Conservation (phyloP, 345 rosid genomes). For the Salix brachista region DNA sequence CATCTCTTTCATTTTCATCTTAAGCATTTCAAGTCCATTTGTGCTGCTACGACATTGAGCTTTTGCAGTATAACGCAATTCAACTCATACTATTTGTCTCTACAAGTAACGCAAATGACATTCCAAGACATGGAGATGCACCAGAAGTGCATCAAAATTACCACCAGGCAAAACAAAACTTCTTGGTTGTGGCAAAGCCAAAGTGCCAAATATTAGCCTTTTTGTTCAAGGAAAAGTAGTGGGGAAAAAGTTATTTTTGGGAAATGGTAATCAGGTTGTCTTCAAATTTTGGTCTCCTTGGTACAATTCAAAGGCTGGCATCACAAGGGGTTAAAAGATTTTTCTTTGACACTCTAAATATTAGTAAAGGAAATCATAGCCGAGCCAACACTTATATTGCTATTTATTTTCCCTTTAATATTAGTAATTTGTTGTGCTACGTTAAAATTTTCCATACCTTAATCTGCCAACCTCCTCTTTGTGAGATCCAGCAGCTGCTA, state of each 20-base stretch:
- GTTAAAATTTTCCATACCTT: constrained; percentile 46
- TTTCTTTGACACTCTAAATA: background rate
- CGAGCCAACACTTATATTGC: background rate
- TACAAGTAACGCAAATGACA: background rate
- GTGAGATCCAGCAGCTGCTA: constrained; percentile 88
- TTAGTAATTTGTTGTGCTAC: background rate
- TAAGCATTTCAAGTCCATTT: background rate
- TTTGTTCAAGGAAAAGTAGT: background rate
- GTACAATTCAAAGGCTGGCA: background rate
- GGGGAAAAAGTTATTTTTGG: background rate
- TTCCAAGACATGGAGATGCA: background rate
- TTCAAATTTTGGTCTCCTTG: constrained; percentile 4
- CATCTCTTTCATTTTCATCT: background rate
- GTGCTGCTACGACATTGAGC: background rate
- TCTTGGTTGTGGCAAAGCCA: background rate
- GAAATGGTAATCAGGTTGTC: background rate
- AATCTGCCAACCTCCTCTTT: constrained; percentile 88
- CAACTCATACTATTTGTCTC: background rate
- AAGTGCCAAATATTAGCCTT: background rate
- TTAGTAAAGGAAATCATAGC: background rate
- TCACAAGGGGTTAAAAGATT: background rate
- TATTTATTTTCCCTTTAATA: background rate
- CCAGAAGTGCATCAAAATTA: background rate
- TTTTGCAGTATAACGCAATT: background rate
- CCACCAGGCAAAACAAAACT: background rate